Evolutionary conservation across 225 moss, liverwort and hornwort species (phyloP).

Genomic region (Sphagnum contortum): DNA sequence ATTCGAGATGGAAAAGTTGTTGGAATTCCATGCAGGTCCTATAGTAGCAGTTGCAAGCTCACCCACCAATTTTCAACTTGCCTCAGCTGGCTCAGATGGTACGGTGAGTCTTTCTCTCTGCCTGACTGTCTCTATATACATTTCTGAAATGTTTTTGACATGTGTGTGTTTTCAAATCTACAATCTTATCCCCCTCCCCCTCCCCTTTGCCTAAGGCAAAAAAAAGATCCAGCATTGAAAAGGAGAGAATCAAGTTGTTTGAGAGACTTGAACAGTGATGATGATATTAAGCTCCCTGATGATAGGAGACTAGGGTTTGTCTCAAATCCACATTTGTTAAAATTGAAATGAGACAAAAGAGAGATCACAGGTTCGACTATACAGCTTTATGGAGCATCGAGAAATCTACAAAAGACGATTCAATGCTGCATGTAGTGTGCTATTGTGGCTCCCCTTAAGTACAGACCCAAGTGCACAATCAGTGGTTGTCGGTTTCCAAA

Average conservation of each 20-base stretch:
- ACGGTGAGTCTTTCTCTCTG: conserved; percentile 42
- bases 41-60: conserved; percentile 83
- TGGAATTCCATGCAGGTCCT: conserved; percentile 86
- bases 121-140: neutral
- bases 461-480: conserved; percentile 62
- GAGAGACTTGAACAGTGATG: no score
- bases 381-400: conserved; percentile 51
- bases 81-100: conserved; percentile 84
- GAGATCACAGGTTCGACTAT: conserved; percentile 64
- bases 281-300: no score
- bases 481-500: conserved; percentile 66
- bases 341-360: neutral
- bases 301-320: no score
- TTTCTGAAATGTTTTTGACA: no score
- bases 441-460: conserved; percentile 73
- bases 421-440: conserved; percentile 47
- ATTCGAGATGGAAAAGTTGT: conserved; percentile 60
- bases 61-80: conserved; percentile 60
- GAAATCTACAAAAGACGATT: conserved; percentile 63
- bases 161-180: no score
- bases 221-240: no score
- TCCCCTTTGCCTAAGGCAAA: no score
- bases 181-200: no score
- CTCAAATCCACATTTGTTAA: no score
- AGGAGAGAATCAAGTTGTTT: no score